Base-by-base conservation (phyloP, 805 yeast species). In the Nakazawaea ishiwadae region DNA sequence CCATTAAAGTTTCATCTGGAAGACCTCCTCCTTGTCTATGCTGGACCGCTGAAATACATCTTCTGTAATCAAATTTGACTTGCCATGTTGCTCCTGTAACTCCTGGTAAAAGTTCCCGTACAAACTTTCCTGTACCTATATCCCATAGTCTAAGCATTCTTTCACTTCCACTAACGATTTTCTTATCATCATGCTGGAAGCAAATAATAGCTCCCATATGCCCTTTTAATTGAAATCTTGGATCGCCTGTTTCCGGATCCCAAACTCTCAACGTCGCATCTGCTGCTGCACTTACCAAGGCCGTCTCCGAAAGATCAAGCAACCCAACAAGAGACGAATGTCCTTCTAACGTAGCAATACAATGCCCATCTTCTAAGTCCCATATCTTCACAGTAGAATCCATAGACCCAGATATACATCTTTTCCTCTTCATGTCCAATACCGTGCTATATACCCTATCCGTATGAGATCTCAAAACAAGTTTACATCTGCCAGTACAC, bases 11-110 rank as follows among this genome's bases (percentile, higher is more conserved):
- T 47, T 71, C 73, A 8, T 75, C 75, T 30, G 73, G 78, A 42
- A 78, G 71, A 11, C 14, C 31, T 17, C 32, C 39, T 11, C 14
- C 24, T 5, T 35, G 35, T 15, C 45, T 19, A 27, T 54, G 55
- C 58, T 88, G 95, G 8, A 90, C 93, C 0, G 99, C 98, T 16
- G 95, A 91, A 29, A 91, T 86, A 56, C 97, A 84, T 39, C 89
- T 72, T 45, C 84, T 75, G 49, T 80, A 77, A 55, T 88, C 95
- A 53, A 89, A 87, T 52, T 84, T 76, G 2, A 91, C 96, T 51
- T 93, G 96, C 99, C 99, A 93, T 27, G 91, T 88, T 29, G 86
- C 83, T 8, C 93, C 95, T 12, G 86, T 72, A 19, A 82, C 81
- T 56, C 84, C 90, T 3, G 75, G 68, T 35, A 90, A 65, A 40